phyloP scores from a whole-genome alignment of 2,329 filamentous ascomycete species.

The Fusarium fujikuroi region DNA sequence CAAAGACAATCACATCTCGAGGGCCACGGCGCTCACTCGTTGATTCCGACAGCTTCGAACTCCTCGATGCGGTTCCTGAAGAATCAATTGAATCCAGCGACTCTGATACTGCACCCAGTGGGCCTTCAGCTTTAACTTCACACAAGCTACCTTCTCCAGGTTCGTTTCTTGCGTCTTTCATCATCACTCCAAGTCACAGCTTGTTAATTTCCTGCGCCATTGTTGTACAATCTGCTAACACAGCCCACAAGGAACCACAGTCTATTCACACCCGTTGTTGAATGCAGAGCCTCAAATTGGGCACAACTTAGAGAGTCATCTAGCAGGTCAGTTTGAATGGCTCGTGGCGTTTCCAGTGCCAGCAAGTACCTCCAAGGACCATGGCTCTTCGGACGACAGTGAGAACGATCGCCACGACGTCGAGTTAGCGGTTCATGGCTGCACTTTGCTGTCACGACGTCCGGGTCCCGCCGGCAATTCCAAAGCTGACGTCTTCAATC shows the following conservation, averaged over 20 bases:
- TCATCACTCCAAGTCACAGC: background rate
- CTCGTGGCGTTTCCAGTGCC: slow-evolving; percentile 54
- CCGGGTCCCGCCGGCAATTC: slow-evolving; percentile 38
- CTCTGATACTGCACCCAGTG: slow-evolving; percentile 5
- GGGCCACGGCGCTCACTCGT: slow-evolving; percentile 47
- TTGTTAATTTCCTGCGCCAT: background rate
- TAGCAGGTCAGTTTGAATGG: slow-evolving; percentile 63
- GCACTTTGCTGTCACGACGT: slow-evolving; percentile 60
- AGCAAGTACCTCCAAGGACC: slow-evolving; percentile 38
- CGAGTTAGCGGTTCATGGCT: slow-evolving; percentile 58
- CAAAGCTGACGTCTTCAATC: slow-evolving; percentile 54
- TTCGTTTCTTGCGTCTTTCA: slow-evolving; percentile 15
- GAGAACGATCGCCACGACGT: slow-evolving; percentile 12
- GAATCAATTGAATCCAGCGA: slow-evolving; percentile 36
- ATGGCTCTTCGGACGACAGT: slow-evolving; percentile 22
- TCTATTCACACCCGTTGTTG: slow-evolving; percentile 40
- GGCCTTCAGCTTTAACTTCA: background rate
- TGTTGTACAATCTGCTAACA: slow-evolving; percentile 24
- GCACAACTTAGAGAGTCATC: slow-evolving; percentile 55
- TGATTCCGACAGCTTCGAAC: slow-evolving; percentile 49
- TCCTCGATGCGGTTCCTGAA: slow-evolving; percentile 48
- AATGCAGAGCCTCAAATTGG: slow-evolving; percentile 38
- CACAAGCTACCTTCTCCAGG: slow-evolving; percentile 20
- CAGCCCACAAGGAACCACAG: slow-evolving; percentile 8
- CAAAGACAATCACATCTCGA: slow-evolving; percentile 32